Percentiles rank a stretch among this genome's conserved stretches.
Evolutionary conservation across 2,329 filamentous ascomycete species (phyloP).

Genomic region (Neonectria sp.): DNA sequence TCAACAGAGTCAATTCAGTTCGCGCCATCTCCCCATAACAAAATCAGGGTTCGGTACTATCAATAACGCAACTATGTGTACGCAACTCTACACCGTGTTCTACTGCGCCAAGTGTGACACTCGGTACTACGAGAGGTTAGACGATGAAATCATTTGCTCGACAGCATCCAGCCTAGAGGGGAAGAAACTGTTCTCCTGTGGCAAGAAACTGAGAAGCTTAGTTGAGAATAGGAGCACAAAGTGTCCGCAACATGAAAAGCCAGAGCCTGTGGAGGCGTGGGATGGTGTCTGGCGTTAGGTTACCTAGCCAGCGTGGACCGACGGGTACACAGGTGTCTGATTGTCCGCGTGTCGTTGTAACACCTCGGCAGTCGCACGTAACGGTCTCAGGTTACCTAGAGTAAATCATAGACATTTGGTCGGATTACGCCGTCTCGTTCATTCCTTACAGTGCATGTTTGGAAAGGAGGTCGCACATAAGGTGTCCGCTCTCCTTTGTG

Average conservation of each 20-base stretch:
- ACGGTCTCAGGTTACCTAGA: not conserved
- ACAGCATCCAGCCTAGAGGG: not conserved
- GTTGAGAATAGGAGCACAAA: not conserved
- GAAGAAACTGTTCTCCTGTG: not conserved
- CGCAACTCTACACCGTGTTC: not conserved
- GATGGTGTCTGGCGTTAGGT: not conserved
- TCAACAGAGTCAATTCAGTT: not conserved
- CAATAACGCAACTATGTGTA: not conserved
- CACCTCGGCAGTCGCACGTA: not conserved
- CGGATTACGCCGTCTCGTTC: not conserved
- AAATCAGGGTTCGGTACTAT: not conserved
- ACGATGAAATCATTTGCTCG: not conserved
- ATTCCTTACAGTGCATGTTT: not conserved
- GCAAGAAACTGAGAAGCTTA: not conserved
- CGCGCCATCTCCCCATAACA: not conserved
- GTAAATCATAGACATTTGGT: not conserved
- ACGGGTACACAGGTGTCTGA: not conserved
- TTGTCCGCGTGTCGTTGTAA: not conserved
- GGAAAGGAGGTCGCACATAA: not conserved
- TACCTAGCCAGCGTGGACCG: not conserved
- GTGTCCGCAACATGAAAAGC: not conserved
- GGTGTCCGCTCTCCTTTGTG: not conserved
- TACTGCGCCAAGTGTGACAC: not conserved
- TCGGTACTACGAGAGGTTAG: not conserved
- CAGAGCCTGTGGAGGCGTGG: not conserved